Conservation (phyloP, 139 green algal species). For the Nannochloris sp. region DNA sequence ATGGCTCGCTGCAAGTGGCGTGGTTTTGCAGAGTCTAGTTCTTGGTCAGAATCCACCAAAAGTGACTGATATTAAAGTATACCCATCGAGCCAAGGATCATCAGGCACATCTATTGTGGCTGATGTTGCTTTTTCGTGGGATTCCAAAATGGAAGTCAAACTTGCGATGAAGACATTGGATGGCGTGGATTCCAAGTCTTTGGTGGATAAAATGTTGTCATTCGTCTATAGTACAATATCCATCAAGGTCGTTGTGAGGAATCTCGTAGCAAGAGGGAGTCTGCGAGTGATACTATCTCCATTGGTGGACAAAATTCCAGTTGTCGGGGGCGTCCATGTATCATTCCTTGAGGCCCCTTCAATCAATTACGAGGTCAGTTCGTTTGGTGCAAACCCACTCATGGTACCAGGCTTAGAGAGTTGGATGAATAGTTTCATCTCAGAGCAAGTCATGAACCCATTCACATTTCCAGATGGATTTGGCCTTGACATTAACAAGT, state of each 20-base stretch:
- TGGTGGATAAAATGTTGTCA: not conserved
- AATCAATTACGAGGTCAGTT: not conserved
- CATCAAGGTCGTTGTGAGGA: constrained; percentile 16
- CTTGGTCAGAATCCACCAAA: constrained; percentile 15
- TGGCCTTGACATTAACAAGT: not conserved
- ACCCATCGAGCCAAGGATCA: not conserved
- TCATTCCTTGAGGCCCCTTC: not conserved
- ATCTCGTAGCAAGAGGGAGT: constrained; percentile 17
- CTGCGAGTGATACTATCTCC: constrained; percentile 16
- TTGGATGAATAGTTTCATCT: constrained; percentile 20
- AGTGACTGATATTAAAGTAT: constrained; percentile 9
- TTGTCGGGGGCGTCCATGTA: constrained; percentile 14
- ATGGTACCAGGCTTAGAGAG: constrained; percentile 19
- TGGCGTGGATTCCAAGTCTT: not conserved
- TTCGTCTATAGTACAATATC: constrained; percentile 6
- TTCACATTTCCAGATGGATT: constrained; percentile 26
- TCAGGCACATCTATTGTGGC: not conserved
- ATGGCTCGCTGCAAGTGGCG: constrained; percentile 3
- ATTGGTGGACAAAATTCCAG: constrained; percentile 21
- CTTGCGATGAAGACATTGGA: constrained; percentile 14
- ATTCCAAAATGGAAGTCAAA: constrained; percentile 17
- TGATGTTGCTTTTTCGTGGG: constrained; percentile 19
- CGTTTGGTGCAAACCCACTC: constrained; percentile 11
- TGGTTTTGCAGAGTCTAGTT: constrained; percentile 11
- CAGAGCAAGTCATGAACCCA: constrained; percentile 9